Evolutionary conservation across 495 filamentous ascomycete genomes (phyloP), one percentile per base, ranked within the genome.

Genomic region (Venustampulla echinocandica): DNA sequence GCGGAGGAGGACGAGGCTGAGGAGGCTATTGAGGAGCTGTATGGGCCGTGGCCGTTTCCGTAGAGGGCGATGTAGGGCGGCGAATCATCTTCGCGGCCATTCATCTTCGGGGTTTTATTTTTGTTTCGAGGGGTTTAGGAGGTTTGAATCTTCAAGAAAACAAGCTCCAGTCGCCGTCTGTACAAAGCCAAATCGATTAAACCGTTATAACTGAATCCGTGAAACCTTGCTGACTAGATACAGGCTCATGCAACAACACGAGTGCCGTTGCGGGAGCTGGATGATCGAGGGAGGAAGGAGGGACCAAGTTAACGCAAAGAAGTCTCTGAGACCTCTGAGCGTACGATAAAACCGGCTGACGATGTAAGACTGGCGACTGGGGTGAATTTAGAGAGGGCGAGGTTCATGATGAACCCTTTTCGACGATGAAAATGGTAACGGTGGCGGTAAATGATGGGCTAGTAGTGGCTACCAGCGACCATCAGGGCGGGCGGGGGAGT

Each of bases 1-100:
- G 81, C 74, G 34, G 77, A 77, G 22, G 85, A 87, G 18, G 84
- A 81, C 24, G 84, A 84, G 59, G 81, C 73, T 49, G 78, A 81
- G 39, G 82, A 81, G 60, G 80, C 75, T 66, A 82, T 64, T n/a
- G 77, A 78, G 37, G 75, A 73, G 56, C 71, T 74, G 60, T 87
- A 88, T 50, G 80, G 79, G 46, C 63, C 69, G 68, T 73, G 79
- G 46, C 63, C 69, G 68, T 73, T 66, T 60, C 61, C 63, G 56
- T 62, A 58, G 36, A 61, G 52, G 20, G 55, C 54, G 62, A 62
- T 60, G 60, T 64, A 71, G 61, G 60, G 59, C 58, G 66, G 62
- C 58, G 53, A 57, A 60, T 64, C 63, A 61, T 64, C 58, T 49
- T 65, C 64, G 60, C 62, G 61, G 62, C 60, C 62, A 64, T 68